phyloP scores from a whole-genome alignment of 2,329 filamentous ascomycete species.

The Akanthomyces muscarius region DNA sequence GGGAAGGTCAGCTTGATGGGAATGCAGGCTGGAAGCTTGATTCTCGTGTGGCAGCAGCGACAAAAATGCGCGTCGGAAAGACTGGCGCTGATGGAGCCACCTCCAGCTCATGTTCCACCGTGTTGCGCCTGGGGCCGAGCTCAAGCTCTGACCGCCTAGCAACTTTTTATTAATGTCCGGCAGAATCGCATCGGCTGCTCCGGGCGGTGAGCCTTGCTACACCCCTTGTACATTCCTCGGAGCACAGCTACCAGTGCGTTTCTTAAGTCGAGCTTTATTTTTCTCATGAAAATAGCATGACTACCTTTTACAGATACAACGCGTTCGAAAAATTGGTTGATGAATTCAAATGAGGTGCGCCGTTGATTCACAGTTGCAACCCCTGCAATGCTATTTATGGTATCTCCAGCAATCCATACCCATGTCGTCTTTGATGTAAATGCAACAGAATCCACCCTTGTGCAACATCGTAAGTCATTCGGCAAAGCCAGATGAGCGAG shows the following conservation, averaged over 20 bases:
- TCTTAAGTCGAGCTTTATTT: neutral
- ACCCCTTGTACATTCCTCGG: too few species aligned
- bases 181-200: neutral
- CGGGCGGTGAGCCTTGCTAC: slow-evolving; percentile 2
- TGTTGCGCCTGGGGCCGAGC: neutral
- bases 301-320: neutral
- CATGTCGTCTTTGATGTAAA: neutral
- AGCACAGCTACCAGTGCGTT: neutral
- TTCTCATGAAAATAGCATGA: neutral
- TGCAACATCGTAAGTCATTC: neutral
- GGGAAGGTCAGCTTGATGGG: slow-evolving; percentile 10
- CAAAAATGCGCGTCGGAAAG: slow-evolving; percentile 8
- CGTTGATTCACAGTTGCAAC: neutral
- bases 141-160: slow-evolving; percentile 9
- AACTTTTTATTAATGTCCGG: slow-evolving; percentile 10
- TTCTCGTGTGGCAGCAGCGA: neutral
- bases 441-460: neutral
- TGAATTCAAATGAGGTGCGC: neutral
- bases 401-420: slow-evolving; percentile 4
- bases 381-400: slow-evolving; percentile 3
- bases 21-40: slow-evolving; percentile 13
- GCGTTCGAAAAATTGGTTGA: neutral
- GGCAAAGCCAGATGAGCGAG: neutral
- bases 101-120: neutral
- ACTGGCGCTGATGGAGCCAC: slow-evolving; percentile 1